phyloP scores from a whole-genome alignment of 2,329 filamentous ascomycete genomes.

The Samsoniella hepiali region DNA sequence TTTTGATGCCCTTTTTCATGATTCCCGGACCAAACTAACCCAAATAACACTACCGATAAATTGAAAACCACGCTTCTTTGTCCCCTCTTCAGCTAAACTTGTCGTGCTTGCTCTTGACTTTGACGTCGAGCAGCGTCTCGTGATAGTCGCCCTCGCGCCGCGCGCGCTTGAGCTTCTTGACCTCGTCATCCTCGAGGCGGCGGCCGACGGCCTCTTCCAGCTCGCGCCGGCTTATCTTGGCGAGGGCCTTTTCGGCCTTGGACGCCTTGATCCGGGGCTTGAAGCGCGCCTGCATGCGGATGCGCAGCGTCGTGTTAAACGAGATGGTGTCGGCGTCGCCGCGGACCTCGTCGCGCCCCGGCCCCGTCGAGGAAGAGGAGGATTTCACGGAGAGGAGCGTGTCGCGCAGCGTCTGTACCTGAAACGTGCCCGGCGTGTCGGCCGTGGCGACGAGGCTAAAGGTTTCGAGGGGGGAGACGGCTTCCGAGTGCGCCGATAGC shows the following conservation, averaged over 20 bases:
- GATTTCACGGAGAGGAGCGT: conserved; percentile 66
- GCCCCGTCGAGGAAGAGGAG: conserved; percentile 38
- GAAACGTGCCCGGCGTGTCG: conserved; percentile 68
- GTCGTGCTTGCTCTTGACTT: conserved; percentile 90
- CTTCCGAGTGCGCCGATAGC: conserved; percentile 72
- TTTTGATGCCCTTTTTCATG: not conserved
- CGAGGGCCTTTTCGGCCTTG: conserved; percentile 78
- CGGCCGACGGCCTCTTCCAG: conserved; percentile 78
- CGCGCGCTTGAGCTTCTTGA: conserved; percentile 76
- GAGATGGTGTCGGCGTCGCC: conserved; percentile 68
- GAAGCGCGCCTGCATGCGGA: conserved; percentile 94
- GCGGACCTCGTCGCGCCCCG: conserved; percentile 60
- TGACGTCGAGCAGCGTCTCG: conserved; percentile 79
- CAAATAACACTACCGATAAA: not conserved
- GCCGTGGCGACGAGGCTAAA: conserved; percentile 65
- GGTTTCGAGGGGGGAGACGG: conserved; percentile 79
- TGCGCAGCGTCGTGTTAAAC: conserved; percentile 69
- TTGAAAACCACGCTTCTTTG: not conserved
- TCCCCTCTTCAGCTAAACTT: conserved; percentile 53
- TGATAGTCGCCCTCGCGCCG: conserved; percentile 85
- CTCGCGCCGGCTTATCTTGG: conserved; percentile 84
- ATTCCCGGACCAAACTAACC: not conserved
- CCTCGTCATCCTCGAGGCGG: conserved; percentile 78
- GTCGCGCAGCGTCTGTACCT: conserved; percentile 69
- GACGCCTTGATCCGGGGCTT: conserved; percentile 77